phyloP scores from a whole-genome alignment of 176 grass and related monocot genomes.

The Aegilops umbellulata region DNA sequence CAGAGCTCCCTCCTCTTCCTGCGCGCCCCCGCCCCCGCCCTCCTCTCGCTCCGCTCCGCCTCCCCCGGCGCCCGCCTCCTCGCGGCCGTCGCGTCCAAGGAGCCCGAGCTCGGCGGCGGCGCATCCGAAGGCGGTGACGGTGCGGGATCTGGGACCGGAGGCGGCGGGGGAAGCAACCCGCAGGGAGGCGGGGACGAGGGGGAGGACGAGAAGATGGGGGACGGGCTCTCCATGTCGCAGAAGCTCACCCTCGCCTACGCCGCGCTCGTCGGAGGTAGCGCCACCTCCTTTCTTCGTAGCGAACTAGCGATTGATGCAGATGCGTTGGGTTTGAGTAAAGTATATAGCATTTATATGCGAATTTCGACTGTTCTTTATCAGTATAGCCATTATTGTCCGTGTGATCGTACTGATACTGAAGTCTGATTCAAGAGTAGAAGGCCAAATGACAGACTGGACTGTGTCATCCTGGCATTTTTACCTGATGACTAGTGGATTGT shows the following conservation, averaged over 20 bases:
- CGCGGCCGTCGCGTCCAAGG: slow-evolving; percentile 29
- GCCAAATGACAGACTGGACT: background rate
- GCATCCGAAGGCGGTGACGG: slow-evolving; percentile 22
- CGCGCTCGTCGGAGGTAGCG: slow-evolving; percentile 76
- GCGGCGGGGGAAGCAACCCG: slow-evolving; percentile 8
- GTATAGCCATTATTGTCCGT: background rate
- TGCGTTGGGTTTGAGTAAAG: background rate
- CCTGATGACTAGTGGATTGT: background rate
- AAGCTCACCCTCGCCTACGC: slow-evolving; percentile 88
- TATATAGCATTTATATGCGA: background rate
- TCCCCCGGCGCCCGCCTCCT: slow-evolving; percentile 20
- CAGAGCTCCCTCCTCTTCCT: slow-evolving; percentile 29
- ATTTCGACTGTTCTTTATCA: background rate
- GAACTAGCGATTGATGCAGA: background rate
- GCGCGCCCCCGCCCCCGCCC: background rate
- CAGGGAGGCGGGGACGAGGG: slow-evolving; percentile 26
- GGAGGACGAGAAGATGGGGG: slow-evolving; percentile 37
- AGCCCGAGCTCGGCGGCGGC: slow-evolving; percentile 37
- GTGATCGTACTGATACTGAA: background rate
- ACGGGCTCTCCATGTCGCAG: slow-evolving; percentile 84
- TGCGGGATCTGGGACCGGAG: slow-evolving; percentile 6
- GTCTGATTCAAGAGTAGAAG: background rate
- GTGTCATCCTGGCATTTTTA: background rate
- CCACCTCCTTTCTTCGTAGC: background rate
- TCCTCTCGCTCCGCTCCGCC: slow-evolving; percentile 21